Evolutionary conservation across 306 rosid species (phyloP).

Genomic region (Glycine tomentella): DNA sequence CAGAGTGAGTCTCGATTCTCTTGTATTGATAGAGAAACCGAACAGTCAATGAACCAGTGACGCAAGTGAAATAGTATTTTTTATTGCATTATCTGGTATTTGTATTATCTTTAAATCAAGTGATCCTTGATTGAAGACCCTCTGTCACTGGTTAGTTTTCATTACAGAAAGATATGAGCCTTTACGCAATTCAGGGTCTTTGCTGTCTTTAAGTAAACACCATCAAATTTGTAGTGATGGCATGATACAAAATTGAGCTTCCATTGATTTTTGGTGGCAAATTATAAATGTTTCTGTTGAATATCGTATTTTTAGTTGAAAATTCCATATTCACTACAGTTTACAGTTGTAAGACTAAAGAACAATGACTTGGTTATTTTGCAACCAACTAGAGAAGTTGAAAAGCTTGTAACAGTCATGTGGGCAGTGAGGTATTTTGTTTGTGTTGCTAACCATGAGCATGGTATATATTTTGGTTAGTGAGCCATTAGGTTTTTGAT

Average conservation of each 20-base stretch:
- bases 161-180: not conserved
- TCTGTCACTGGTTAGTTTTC: not conserved
- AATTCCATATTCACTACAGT: not conserved
- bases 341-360: not conserved
- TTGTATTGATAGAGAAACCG: not conserved
- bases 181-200: not conserved
- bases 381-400: slow-evolving; percentile 2
- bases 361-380: slow-evolving; percentile 2
- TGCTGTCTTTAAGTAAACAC: not conserved
- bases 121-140: slow-evolving; percentile 14
- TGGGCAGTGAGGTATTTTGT: not conserved
- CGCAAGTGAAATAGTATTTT: not conserved
- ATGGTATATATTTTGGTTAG: not conserved
- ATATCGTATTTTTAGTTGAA: not conserved
- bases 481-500: not conserved
- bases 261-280: not conserved
- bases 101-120: not conserved
- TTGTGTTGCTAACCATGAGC: not conserved
- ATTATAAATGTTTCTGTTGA: not conserved
- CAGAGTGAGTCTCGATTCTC: not conserved
- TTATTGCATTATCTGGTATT: slow-evolving; percentile 3
- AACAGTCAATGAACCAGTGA: slow-evolving; percentile 1
- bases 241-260: not conserved
- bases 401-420: not conserved
- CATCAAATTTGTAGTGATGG: not conserved